phyloP scores from a whole-genome alignment of 225 moss, liverwort and hornwort species.

The Anthoceros angustus region DNA sequence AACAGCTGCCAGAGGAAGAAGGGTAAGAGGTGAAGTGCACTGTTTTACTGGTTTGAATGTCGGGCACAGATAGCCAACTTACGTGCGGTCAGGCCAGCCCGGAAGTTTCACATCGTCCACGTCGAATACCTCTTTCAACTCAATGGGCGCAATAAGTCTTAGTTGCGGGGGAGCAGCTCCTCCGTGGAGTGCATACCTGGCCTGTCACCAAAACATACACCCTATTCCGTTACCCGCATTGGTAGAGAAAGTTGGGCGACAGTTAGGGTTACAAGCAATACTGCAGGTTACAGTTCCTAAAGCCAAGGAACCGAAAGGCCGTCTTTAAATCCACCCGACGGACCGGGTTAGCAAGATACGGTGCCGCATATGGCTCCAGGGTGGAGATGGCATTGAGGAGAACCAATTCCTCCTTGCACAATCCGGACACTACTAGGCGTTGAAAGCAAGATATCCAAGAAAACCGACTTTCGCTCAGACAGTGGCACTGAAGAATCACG shows the following conservation, averaged over 20 bases:
- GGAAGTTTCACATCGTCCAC: conserved; percentile 86
- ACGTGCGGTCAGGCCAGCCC: conserved; percentile 85
- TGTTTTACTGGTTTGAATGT: background rate
- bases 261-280: too few species aligned
- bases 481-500: background rate
- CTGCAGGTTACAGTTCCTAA: too few species aligned
- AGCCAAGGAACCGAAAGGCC: too few species aligned
- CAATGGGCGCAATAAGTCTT: conserved; percentile 60
- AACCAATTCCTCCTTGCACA: background rate
- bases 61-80: conserved; percentile 11
- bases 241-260: too few species aligned
- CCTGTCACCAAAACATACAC: conserved; percentile 20
- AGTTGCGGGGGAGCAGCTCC: conserved; percentile 44
- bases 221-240: background rate
- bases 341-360: too few species aligned
- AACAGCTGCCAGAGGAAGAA: conserved; percentile 38
- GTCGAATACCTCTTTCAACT: conserved; percentile 70
- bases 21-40: background rate
- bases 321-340: too few species aligned
- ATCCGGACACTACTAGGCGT: conserved; percentile 3
- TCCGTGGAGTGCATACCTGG: conserved; percentile 49
- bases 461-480: background rate
- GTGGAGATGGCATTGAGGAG: too few species aligned
- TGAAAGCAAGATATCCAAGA: conserved; percentile 13
- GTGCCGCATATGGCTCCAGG: too few species aligned